phyloP scores from a whole-genome alignment of 768 basidiomycete genomes.

The Panus rudis region DNA sequence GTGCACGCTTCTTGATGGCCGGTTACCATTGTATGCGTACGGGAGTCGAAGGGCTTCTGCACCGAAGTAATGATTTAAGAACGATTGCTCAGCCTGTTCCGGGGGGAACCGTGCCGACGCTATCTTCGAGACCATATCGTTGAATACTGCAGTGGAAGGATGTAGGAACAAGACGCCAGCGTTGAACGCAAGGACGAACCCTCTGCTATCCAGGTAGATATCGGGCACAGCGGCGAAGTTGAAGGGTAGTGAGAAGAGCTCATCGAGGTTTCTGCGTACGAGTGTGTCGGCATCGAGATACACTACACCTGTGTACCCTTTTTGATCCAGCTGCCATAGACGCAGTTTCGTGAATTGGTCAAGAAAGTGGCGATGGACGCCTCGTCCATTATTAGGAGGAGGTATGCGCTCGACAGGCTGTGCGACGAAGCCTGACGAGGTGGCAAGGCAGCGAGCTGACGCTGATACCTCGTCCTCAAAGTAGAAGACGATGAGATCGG shows the following conservation, averaged over 20 bases:
- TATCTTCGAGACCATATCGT: slow-evolving; percentile 29
- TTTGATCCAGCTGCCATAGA: slow-evolving; percentile 27
- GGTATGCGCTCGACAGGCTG: slow-evolving; percentile 23
- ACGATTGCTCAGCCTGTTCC: slow-evolving; percentile 36
- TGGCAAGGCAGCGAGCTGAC: slow-evolving; percentile 25
- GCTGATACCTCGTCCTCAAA: slow-evolving; percentile 24
- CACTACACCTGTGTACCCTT: slow-evolving; percentile 22
- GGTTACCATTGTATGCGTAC: slow-evolving; percentile 30
- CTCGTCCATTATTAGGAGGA: slow-evolving; percentile 25
- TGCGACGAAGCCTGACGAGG: slow-evolving; percentile 24
- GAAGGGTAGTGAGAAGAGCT: slow-evolving; percentile 28
- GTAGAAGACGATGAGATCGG: slow-evolving; percentile 26
- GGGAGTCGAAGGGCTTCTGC: slow-evolving; percentile 26
- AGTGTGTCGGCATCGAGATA: slow-evolving; percentile 32
- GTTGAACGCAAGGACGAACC: slow-evolving; percentile 28
- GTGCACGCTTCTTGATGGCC: slow-evolving; percentile 26
- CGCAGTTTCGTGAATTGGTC: slow-evolving; percentile 32
- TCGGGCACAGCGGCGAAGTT: slow-evolving; percentile 29
- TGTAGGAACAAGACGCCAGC: slow-evolving; percentile 29
- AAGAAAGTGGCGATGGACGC: slow-evolving; percentile 22
- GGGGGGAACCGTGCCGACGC: slow-evolving; percentile 31
- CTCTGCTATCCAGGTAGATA: slow-evolving; percentile 18
- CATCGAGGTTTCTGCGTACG: slow-evolving; percentile 26
- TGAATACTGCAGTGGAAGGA: slow-evolving; percentile 22
- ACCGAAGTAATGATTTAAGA: slow-evolving; percentile 32